Percentiles rank a stretch among this genome's conserved stretches.
phyloP scores from a whole-genome alignment of 768 basidiomycete species.

The Russula compacta region DNA sequence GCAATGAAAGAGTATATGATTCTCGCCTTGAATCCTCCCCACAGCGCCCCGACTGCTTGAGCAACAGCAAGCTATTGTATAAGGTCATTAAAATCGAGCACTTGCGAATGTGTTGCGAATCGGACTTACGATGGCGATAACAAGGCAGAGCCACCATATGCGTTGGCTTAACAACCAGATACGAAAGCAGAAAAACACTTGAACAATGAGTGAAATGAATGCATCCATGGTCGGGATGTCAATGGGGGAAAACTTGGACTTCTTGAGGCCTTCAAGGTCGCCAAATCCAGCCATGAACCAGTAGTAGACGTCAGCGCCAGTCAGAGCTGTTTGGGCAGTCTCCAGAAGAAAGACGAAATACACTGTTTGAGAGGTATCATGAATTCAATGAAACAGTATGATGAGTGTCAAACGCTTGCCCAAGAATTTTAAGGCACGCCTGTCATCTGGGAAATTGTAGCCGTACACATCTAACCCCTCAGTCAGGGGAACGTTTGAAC shows the following conservation, averaged over 20 bases:
- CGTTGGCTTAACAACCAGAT: slow-evolving; percentile 10
- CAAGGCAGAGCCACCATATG: neutral
- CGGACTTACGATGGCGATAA: neutral
- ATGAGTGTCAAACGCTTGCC: neutral
- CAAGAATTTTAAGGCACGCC: neutral
- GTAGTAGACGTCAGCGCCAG: slow-evolving; percentile 6
- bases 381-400: neutral
- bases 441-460: slow-evolving; percentile 12
- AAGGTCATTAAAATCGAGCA: neutral
- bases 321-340: slow-evolving; percentile 6
- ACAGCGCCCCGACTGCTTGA: neutral
- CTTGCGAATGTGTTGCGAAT: neutral
- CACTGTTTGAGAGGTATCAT: neutral
- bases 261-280: neutral
- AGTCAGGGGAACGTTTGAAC: neutral
- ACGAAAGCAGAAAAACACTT: slow-evolving; percentile 10
- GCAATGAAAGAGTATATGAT: neutral
- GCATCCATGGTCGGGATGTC: slow-evolving; percentile 1
- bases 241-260: neutral
- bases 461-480: slow-evolving; percentile 2
- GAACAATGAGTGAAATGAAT: slow-evolving; percentile 3
- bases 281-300: slow-evolving; percentile 12
- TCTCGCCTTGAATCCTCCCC: neutral
- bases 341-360: slow-evolving; percentile 6
- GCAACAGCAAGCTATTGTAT: neutral